Evolutionary conservation across 768 basidiomycete species (phyloP).

Genomic region (Suillus spraguei): DNA sequence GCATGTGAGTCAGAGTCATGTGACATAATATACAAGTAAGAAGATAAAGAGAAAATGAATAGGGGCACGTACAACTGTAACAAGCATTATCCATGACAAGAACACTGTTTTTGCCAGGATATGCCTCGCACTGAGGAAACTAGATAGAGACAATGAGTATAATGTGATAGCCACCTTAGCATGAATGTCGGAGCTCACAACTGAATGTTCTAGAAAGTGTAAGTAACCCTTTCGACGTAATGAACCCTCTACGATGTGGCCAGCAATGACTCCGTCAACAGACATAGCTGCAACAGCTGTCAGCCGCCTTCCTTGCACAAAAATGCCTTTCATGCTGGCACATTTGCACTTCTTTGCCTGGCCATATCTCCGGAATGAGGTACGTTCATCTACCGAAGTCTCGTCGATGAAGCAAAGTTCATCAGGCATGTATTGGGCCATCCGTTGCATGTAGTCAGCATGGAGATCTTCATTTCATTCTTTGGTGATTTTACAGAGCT

Average conservation of each 20-base stretch:
- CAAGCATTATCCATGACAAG: conserved; percentile 24
- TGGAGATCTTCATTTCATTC: conserved; percentile 31
- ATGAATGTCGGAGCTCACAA: conserved; percentile 18
- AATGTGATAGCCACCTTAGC: too few species aligned
- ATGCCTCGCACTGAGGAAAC: conserved; percentile 12
- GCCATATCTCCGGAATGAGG: conserved; percentile 21
- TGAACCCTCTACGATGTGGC: conserved; percentile 32
- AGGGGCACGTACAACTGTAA: too few species aligned
- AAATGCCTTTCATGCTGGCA: conserved; percentile 28
- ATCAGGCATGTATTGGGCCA: conserved; percentile 32
- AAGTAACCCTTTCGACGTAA: conserved; percentile 28
- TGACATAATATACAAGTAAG: too few species aligned
- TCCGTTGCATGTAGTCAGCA: conserved; percentile 27
- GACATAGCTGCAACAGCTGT: conserved; percentile 32
- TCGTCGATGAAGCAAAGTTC: too few species aligned
- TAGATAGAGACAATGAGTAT: too few species aligned
- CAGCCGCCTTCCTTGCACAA: conserved; percentile 32
- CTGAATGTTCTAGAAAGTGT: conserved; percentile 27
- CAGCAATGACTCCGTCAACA: conserved; percentile 33
- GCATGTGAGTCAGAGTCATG: too few species aligned
- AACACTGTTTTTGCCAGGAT: conserved; percentile 20
- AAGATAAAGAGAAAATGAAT: too few species aligned
- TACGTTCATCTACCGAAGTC: conserved; percentile 34
- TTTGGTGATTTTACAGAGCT: conserved; percentile 34
- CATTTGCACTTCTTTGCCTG: conserved; percentile 24